Evolutionary conservation across 2,329 filamentous ascomycete species (phyloP), one percentile per base, ranked within the genome.

Genomic region (Aspergillus novofumigatus): DNA sequence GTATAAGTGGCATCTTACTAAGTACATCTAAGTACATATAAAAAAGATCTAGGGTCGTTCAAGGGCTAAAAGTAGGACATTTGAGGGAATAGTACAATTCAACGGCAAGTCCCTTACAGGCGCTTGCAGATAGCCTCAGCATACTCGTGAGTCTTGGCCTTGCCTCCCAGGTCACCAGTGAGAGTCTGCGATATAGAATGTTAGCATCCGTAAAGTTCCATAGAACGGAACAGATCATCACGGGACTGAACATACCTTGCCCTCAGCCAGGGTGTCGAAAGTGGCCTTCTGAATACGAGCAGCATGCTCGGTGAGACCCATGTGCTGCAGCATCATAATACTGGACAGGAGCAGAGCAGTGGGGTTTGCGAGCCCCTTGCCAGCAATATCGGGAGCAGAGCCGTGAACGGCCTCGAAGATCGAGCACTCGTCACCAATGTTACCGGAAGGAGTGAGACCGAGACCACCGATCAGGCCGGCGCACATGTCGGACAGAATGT

Each of bases 281-380:
- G 93, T 95, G 65, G 94, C 94, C 78, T 86, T 89, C 84, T 97
- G 91, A 73, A 99, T 97, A 77, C 86, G 87, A 76, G 82, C 77
- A 67, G 94, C 94, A 76, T 97, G 87, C 63, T 91, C 83, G 77
- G 81, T 87, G 64, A 99, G 84, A 71, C 90, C 87, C 93, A 99
- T 97, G 81, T 99, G 94, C 78, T 94, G 88, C 84, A 99, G 81
- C 94, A 99, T 97, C 94, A 99, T 97, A 82, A 97, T 94, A 77
- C 90, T 95, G 78, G 86, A 91, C 72, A 97, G 89, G 65, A 99
- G 86, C 68, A 99, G 87, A 59, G 94, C 94, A 60, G 94, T 97
- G 62, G 94, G 94, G 86, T 99, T 99, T 72, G 94, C 94, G 67
- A 97, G 88, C 66, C 86, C 89, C 86, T 97, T 92, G 78, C 93